Evolutionary conservation across 345 rosid genomes (phyloP), one percentile per base, ranked within the genome.

Genomic region (Ceriops zippeliana): DNA sequence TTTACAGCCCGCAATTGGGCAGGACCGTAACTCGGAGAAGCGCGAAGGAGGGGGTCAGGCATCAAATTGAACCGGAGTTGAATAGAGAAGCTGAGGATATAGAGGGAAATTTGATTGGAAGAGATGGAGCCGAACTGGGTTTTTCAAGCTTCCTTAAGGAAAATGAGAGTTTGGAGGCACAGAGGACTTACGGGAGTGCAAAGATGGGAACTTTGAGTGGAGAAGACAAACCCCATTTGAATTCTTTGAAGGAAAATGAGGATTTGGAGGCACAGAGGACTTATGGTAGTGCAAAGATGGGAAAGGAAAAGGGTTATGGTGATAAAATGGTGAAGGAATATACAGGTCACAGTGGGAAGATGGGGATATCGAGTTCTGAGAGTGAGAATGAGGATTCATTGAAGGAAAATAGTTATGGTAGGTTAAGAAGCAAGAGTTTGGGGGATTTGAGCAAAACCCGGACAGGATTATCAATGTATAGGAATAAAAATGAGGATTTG

Each of bases 1-100:
- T 76, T 27, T 83, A 76, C 63, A 73, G 74, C 53, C 70, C 79
- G 27, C 9, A 66, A 24, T 19, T 67, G 0, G 72, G 70, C 47
- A 68, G 71, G 35, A 24, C 58, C 1, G 51, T 4, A 4, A 34
- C 67, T 5, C 53, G 16, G 28, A 34, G 31, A 46, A 37, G 49
- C 74, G 42, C 26, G 20, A 46, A 19, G 22, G 22, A 27, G 21
- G 52, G 57, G 28, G 27, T 3, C 22, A 59, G 52, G 46, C 52
- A 30, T 46, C 65, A 67, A 28, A 5, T 7, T 5, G 67, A 59
- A 28, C 57, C 71, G 9, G 42, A n/a, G 60, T 60, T 70, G 1
- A 58, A 67, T 16, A 16, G 26, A 4, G 60, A 58, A 69, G 28
- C 47, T 52, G 66, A 51, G 67, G 75, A 58, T 57, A 59, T 61